phyloP scores from a whole-genome alignment of 176 grass and related monocot genomes.

The Musa acuminata region DNA sequence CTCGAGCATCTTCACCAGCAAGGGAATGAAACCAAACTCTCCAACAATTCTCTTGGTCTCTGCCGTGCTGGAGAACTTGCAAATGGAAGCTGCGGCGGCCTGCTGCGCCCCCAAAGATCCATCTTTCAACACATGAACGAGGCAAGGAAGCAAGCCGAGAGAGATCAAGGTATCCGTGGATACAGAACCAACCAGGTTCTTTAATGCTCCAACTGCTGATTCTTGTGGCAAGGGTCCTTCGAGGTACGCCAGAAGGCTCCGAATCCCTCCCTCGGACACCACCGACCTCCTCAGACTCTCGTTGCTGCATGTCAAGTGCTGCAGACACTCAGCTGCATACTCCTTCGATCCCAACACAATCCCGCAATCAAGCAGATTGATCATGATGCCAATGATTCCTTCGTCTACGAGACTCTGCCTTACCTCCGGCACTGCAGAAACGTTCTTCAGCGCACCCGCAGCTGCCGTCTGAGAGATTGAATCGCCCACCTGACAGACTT shows the following conservation, averaged over 20 bases:
- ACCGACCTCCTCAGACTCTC: constrained; percentile 58
- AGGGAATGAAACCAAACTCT: constrained; percentile 57
- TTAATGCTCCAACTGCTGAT: constrained; percentile 55
- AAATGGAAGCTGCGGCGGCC: constrained; percentile 44
- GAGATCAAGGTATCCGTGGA: constrained; percentile 50
- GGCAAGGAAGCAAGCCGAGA: constrained; percentile 56
- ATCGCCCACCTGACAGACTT: constrained; percentile 70
- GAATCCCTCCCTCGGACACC: constrained; percentile 61
- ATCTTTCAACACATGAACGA: constrained; percentile 60
- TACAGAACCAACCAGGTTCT: constrained; percentile 50
- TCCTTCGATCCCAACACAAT: constrained; percentile 68
- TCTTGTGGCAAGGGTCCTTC: constrained; percentile 76
- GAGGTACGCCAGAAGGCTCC: constrained; percentile 63
- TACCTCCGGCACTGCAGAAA: constrained; percentile 62
- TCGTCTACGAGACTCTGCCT: constrained; percentile 66
- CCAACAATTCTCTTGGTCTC: constrained; percentile 78
- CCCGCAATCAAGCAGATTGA: constrained; percentile 54
- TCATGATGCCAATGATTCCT: constrained; percentile 66
- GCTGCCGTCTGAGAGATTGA: constrained; percentile 63
- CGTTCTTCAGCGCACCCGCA: constrained; percentile 65
- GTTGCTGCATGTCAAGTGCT: constrained; percentile 63
- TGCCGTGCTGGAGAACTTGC: constrained; percentile 42
- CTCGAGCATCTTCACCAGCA: constrained; percentile 65
- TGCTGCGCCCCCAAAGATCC: constrained; percentile 77
- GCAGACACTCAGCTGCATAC: constrained; percentile 84